phyloP scores from a whole-genome alignment of 305 asterid genomes.

The Solanum aculeatissimum region DNA sequence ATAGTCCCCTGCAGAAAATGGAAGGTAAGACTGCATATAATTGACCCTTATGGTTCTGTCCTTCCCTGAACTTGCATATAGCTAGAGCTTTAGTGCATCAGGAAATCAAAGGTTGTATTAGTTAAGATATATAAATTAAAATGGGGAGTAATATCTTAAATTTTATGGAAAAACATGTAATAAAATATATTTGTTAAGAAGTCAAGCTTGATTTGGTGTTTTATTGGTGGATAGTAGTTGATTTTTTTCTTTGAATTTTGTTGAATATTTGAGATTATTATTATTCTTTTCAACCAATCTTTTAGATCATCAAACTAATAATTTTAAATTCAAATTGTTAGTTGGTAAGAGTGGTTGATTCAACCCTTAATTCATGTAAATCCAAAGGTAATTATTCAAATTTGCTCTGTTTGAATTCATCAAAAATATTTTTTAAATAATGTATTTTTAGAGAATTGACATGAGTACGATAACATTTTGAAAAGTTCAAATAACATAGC shows the following conservation, averaged over 20 bases:
- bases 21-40: not conserved
- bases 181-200: not conserved
- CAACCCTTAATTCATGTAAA: not conserved
- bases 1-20: not conserved
- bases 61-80: not conserved
- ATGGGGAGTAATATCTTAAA: not conserved
- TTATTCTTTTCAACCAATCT: not conserved
- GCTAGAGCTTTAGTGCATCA: not conserved
- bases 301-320: not conserved
- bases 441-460: not conserved
- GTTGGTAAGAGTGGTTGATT: not conserved
- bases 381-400: not conserved
- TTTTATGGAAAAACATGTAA: not conserved
- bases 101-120: not conserved
- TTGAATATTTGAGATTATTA: not conserved
- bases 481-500: not conserved
- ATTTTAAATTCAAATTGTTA: not conserved
- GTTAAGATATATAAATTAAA: not conserved
- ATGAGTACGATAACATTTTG: accelerated
- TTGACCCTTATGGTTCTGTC: too few relatives aligned
- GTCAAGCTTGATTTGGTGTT: not conserved
- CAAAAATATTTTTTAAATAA: accelerated
- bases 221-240: not conserved
- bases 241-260: not conserved
- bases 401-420: accelerated